Base-by-base conservation (phyloP, 2,329 filamentous ascomycete species). In the Mariannaea sp. region DNA sequence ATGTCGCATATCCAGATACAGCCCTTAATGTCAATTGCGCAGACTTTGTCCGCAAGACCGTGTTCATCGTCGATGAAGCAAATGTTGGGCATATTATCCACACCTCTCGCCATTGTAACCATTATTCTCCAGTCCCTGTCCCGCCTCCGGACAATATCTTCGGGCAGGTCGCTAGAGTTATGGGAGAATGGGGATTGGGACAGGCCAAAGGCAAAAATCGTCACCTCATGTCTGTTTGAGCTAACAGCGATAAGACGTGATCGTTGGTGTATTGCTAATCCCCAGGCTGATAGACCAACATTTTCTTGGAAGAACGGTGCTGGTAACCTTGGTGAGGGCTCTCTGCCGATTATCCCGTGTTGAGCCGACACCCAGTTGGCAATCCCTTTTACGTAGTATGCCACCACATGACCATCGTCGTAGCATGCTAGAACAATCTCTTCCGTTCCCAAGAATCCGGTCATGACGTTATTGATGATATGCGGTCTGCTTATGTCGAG, bases 241-340 rank as follows among this genome's bases (percentile, higher is more conserved):
- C 89, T 90, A 32, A 95, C 87, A 1, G 93, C 94, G 57, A 99
- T 88, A 56, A 97, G 76, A 0, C 92, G 85, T n/a, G 90, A 90
- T 57, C 86, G 76, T 56, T 84, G 80, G 69, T 97, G 93, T 9
- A 96, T 80, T 7, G 91, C 88, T 41, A 96, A 73, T 0, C 93
- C 94, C 94, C 94, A 99, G 2, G 92, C 93, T 55, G 90, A 93
- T 19, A 73, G 75, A 1, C 83, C 83, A 2, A 96, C 91, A 67
- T 89, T 92, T 30, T 88, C 82, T 53, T 85, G 83, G 52, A 96
- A 89, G 66, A 96, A 89, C 0, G 76, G 75, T 49, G 60, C 65
- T 54, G 75, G 60, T 4, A 26, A 22, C 38, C 33, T 45, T 51
- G 22, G 42, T 19, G 51, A 51, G 10, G 33, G 46, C 36, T 39